Percentiles rank a stretch among this genome's conserved stretches.
Evolutionary conservation across 352 stramenopile species (phyloP).

Genomic region (Globisporangium polare): DNA sequence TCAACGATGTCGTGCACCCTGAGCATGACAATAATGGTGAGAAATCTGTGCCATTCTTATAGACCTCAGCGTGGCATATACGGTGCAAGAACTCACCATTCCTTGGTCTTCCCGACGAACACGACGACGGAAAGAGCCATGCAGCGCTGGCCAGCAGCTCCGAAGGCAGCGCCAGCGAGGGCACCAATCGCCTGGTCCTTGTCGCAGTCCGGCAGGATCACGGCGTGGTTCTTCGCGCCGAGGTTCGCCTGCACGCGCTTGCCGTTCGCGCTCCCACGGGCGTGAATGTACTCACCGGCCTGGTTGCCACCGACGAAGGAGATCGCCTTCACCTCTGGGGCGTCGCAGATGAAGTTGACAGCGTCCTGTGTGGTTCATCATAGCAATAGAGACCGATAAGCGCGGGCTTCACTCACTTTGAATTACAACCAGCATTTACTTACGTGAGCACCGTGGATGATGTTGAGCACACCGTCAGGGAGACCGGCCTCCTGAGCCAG

Average conservation of each 20-base stretch:
- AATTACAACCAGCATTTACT: conserved; percentile 3
- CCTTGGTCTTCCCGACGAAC: conserved; percentile 93
- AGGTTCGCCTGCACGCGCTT: conserved; percentile 97
- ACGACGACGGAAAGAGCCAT: conserved; percentile 96
- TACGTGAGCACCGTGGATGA: conserved; percentile 87
- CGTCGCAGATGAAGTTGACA: conserved; percentile 95
- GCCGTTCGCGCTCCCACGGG: conserved; percentile 78
- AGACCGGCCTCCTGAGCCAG: conserved; percentile 92
- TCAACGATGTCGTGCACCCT: conserved; percentile 88
- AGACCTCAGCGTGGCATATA: no score
- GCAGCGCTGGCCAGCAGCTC: conserved; percentile 96
- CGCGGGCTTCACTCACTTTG: not conserved
- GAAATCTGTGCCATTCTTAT: conserved; percentile 7
- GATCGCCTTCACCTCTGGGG: conserved; percentile 93
- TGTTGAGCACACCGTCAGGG: conserved; percentile 93
- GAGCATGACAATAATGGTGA: not conserved
- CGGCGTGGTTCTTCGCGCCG: conserved; percentile 98
- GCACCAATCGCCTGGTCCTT: conserved; percentile 87
- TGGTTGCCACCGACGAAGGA: conserved; percentile 95
- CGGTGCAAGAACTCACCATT: conserved; percentile 44
- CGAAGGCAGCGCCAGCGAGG: conserved; percentile 92
- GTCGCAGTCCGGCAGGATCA: conserved; percentile 93
- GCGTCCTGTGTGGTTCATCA: conserved; percentile 47
- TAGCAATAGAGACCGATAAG: conserved; percentile 1
- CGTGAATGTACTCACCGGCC: conserved; percentile 94